Percentiles rank a stretch among this genome's conserved stretches.
Conservation (phyloP, 225 moss, liverwort and hornwort species). For the Pseudoscleropodium purum region DNA sequence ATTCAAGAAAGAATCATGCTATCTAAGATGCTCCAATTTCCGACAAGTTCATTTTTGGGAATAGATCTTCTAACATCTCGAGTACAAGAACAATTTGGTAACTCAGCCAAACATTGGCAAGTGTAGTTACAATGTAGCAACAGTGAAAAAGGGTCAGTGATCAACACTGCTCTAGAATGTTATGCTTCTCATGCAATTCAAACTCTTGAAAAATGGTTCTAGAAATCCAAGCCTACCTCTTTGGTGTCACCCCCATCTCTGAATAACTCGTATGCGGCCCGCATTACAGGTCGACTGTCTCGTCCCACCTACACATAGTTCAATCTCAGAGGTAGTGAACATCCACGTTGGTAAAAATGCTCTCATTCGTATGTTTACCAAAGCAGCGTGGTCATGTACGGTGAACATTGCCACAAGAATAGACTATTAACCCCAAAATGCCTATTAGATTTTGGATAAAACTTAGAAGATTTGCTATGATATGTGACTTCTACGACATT, state of each 20-base stretch:
- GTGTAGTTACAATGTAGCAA: not conserved
- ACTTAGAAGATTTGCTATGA: not conserved
- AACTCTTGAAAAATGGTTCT: not conserved
- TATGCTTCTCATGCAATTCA: not conserved
- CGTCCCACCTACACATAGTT: conserved; percentile 56
- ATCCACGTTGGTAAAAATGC: not conserved
- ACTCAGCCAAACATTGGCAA: not conserved
- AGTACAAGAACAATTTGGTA: not conserved
- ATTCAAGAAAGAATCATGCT: not conserved
- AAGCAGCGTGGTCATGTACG: not conserved
- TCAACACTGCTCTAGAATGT: not conserved
- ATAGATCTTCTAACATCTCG: not conserved
- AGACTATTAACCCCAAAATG: not conserved
- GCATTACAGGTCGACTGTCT: conserved; percentile 82
- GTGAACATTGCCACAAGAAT: not conserved
- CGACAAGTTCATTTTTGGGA: not conserved
- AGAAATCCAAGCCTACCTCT: conserved; percentile 18
- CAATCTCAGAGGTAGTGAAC: not conserved
- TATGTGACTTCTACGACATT: not conserved
- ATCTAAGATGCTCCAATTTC: not conserved
- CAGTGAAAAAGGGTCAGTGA: not conserved
- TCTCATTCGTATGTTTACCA: not conserved
- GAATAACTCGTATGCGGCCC: conserved; percentile 70
- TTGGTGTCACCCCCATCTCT: conserved; percentile 63
- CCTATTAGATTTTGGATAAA: not conserved